Base-by-base conservation (phyloP, 768 basidiomycete genomes). In the Floccularia luteovirens region DNA sequence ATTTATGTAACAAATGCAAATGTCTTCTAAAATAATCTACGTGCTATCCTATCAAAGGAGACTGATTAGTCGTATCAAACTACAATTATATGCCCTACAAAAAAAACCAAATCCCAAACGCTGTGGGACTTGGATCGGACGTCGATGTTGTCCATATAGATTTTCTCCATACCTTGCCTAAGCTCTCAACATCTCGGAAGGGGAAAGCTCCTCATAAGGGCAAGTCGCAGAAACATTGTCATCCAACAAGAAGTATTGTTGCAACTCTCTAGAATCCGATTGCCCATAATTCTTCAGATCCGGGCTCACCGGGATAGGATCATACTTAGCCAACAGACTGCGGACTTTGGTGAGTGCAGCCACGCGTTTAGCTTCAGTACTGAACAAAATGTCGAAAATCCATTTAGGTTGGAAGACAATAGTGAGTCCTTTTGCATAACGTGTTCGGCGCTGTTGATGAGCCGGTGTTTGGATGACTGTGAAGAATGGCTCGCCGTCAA, bases 351-450 rank as follows among this genome's bases (percentile, higher is more conserved):
- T n/a, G 13, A 52, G 41, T 11, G 50, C 48, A 1, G 46, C 48
- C 16, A 38, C 41, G 3, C 50, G 50, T 21, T 49, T 49, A 11
- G 48, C 50, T 13, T 52, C 43, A 8, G 37, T 42, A 43, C 48
- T 49, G 39, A 49, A 52, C 11, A 52, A 31, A 21, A 52, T 52
- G 20, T 52, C 50, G 39, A 52, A 52, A 24, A 52, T 52, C 50
- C 48, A 52, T 34, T 52, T 49, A n/a, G 50, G 50, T 27, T 52
- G 50, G 46, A 52, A 52, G 19, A 52, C 50, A 27, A 49, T 49
- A 21, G 46, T 44, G 16, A 49, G 38, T n/a, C 48, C 50, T 31
- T 49, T 49, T n/a, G 48, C 45, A 24, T 41, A 46, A 30, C 50
- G 43, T 3, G 43, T 47, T 11, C 44, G 48, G 42, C 48, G 50